Percentiles rank a stretch among this genome's conserved stretches.
Evolutionary conservation across 148 eudicot species (phyloP).

Genomic region (Camellia japonica): DNA sequence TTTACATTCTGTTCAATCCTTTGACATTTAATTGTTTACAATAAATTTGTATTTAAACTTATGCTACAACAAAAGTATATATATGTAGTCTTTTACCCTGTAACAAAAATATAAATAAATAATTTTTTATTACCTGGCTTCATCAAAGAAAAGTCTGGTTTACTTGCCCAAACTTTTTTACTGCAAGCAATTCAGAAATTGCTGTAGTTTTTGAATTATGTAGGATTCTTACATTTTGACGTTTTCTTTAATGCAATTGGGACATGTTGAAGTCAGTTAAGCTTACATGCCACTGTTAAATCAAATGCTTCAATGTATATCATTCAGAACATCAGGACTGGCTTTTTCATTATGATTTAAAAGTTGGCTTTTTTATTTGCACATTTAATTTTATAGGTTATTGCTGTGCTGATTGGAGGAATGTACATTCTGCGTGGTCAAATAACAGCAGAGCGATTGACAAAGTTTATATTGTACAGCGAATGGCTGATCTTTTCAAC

Average conservation of each 20-base stretch:
- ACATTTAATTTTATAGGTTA: slow-evolving; percentile 50
- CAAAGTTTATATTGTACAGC: slow-evolving; percentile 91
- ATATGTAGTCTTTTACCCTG: neutral
- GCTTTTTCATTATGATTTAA: neutral
- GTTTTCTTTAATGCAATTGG: neutral
- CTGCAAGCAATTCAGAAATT: neutral
- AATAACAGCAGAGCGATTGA: slow-evolving; percentile 91
- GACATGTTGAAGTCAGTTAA: neutral
- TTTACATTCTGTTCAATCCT: neutral
- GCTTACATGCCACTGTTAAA: neutral
- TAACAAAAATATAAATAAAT: neutral
- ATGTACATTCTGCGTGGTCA: slow-evolving; percentile 81
- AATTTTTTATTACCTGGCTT: neutral
- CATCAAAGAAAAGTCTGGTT: neutral
- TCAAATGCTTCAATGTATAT: neutral
- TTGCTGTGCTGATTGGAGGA: slow-evolving; percentile 97
- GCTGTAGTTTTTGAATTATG: neutral
- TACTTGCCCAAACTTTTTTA: neutral
- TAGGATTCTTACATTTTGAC: neutral
- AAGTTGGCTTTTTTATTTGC: slow-evolving; percentile 16
- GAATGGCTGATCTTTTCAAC: slow-evolving; percentile 99
- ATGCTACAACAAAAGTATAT: neutral
- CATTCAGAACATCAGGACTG: neutral
- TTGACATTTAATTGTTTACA: neutral
- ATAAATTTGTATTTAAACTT: neutral